Percentiles rank a stretch among this genome's conserved stretches.
These are phyloP conservation scores for Nothomitra cinnamomea DNA, from an alignment of 2,329 filamentous ascomycete species.

Conservation along the genomic window DNA sequence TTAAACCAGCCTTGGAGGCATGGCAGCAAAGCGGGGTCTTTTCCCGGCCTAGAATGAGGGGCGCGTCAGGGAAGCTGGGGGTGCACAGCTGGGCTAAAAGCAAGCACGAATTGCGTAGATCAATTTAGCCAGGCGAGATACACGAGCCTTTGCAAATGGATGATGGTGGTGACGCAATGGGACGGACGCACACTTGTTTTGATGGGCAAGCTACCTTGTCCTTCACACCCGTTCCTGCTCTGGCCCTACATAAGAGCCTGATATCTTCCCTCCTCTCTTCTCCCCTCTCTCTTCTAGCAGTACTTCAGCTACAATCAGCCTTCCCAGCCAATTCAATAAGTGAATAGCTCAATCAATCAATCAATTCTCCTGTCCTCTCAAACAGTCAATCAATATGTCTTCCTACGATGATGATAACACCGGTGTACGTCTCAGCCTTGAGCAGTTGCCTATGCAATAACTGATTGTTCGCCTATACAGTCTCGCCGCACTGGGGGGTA, in stretches of 20 bases:
- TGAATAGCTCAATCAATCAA: not conserved
- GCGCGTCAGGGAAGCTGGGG: too few relatives aligned
- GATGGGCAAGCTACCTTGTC: not conserved
- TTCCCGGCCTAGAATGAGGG: too few relatives aligned
- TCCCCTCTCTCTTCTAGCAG: not conserved
- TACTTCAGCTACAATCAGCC: not conserved
- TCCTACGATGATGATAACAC: constrained; percentile 6
- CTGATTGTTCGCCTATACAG: too few relatives aligned
- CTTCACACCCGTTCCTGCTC: not conserved
- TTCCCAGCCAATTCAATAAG: not conserved
- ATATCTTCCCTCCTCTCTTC: not conserved
- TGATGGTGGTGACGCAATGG: too few relatives aligned
- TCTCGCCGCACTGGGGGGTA: not conserved
- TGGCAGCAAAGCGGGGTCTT: too few relatives aligned
- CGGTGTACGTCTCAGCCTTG: not conserved
- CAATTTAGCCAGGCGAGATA: too few relatives aligned
- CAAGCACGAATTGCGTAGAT: too few relatives aligned
- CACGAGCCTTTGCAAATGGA: too few relatives aligned
- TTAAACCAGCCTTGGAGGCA: too few relatives aligned
- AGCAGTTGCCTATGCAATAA: too few relatives aligned
- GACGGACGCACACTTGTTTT: too few relatives aligned
- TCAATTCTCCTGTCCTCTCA: not conserved
- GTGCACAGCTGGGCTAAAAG: too few relatives aligned
- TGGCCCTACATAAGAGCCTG: not conserved
- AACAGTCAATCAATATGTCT: constrained; percentile 5